Evolutionary conservation across 2,329 filamentous ascomycete genomes (phyloP), one percentile per base, ranked within the genome.

Genomic region (Aureobasidium lini): DNA sequence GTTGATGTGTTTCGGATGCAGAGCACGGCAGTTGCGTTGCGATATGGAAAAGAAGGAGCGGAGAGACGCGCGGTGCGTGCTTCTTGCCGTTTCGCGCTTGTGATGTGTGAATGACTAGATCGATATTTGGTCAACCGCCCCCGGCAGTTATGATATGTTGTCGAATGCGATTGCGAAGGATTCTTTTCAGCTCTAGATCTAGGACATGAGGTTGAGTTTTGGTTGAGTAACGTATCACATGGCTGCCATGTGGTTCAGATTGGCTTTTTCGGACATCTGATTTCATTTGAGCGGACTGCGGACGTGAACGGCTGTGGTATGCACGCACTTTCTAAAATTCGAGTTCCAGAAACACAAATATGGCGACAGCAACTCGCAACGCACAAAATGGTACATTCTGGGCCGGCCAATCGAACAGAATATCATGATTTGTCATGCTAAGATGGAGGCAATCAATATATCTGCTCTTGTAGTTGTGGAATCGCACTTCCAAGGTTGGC

Each of bases 11-110:
- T 13, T 44, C 57, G 57, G 57, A 3, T 54, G 31, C 36, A 36
- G 18, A 47, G 31, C 39, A 54, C 57, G 57, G 57, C 57, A 60
- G 57, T 60, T 57, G 53, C 15, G 31, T 8, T 39, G n/a, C 6
- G 46, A 28, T 37, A 16, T 34, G 29, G 6, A 37, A n/a, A 36
- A 28, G 52, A 18, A 9, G 6, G 2, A 16, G 52, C 52, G 40
- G 50, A 39, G 39, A 18, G 10, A 37, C 36, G 40, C 52, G 40
- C 52, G 40, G 4, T n/a, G 29, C 36, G 37, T 8, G 36, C 6
- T 40, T 13, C 8, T 36, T 23, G n/a, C 23, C 3, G n/a, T 18
- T 23, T 44, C 42, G 18, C 11, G 9, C 31, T 23, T 23, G 23
- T 23, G 23, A 23, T 23, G 23, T 23, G 23, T 23, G 23, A 4